Base-by-base conservation (phyloP, 345 rosid species). In the Populus tremula region DNA sequence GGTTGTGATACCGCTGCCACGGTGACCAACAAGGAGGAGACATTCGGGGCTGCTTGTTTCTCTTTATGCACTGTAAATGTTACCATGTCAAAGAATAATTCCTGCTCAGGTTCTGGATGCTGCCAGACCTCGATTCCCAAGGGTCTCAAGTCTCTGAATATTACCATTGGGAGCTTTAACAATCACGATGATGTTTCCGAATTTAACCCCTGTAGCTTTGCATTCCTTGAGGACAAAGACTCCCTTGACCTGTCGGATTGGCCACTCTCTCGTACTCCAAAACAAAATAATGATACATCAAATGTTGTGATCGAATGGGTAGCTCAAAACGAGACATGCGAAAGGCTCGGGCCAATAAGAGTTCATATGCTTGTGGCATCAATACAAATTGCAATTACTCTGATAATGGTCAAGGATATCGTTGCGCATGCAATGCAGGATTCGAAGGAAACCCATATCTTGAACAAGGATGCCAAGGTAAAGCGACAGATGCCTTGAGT, bases 371-470 rank as follows among this genome's bases (percentile, higher is more conserved):
- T 12, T 80, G 83, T 72, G 50, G 79, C 3, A 7, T 0, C 0
- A 71, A 80, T 43, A 16, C 79, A 17, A 10, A 56, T 4, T 79
- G 74, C 27, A 2, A 10, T 14, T 43, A 73, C 49, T 67, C 77
- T 11, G 2, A 67, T 2, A 73, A 68, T 61, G 74, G 20, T 16
- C 8, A 2, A 36, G 77, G 77, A 10, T 73, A 73, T 33, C 69
- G 79, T n/a, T 71, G 83, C 53, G 5, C 6, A 10, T 76, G 79
- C 76, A 39, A 39, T 0, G 8, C 16, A 6, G 83, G 83, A 33
- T 80, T 80, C 49, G 5, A 6, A 39, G 83, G 83, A 66, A 76
- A 80, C 59, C 83, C 70, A 10, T 76, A 80, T 33, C 79, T 71
- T 1, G 36, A 53, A 3, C 2, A 27, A 20, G 76, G 77, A 14